Base-by-base conservation (phyloP, 2,329 filamentous ascomycete genomes). In the Colletotrichum theobromicola region DNA sequence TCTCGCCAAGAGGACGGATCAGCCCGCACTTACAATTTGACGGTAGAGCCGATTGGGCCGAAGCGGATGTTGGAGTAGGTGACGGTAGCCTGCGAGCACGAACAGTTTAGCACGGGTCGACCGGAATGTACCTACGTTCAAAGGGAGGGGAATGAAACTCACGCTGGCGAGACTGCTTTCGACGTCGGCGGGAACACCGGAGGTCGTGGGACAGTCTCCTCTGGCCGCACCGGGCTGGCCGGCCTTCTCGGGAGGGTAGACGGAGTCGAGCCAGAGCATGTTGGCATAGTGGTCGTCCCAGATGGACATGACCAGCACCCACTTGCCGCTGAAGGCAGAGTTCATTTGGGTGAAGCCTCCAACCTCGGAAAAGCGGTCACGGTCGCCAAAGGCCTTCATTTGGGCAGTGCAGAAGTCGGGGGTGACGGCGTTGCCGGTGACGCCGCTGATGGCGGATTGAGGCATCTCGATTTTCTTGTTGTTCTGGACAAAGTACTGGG, bases 211-310 rank as follows among this genome's bases (percentile, higher is more conserved):
- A 68, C 80, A 81, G 63, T 72, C 67, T 35, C 80, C 79, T 15
- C 80, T 78, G 64, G 70, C 77, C 32, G 74, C 75, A 26, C 80
- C 79, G 28, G 79, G 78, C 70, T 77, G 64, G 70, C 77, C 77
- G 58, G 75, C 72, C 76, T 79, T 78, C 71, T 78, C 79, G 18
- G 75, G 76, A 32, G 91, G 91, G 85, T 89, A 92, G 80, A 84
- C 87, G 75, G 87, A 88, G 85, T 94, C 92, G 77, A 94, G 89
- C 93, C 92, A 94, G 78, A 92, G 88, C 91, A 94, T 94, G 84
- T 92, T 88, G 79, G 89, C 84, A 69, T 88, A 83, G 82, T 93
- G 88, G 76, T 87, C 85, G 74, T 85, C 82, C 88, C 88, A 90
- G 74, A 92, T 84, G 28, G 86, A 88, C 86, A 94, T 87, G 77